Conservation (phyloP, 2,329 filamentous ascomycete genomes). For the Exophiala lecanii-corni region DNA sequence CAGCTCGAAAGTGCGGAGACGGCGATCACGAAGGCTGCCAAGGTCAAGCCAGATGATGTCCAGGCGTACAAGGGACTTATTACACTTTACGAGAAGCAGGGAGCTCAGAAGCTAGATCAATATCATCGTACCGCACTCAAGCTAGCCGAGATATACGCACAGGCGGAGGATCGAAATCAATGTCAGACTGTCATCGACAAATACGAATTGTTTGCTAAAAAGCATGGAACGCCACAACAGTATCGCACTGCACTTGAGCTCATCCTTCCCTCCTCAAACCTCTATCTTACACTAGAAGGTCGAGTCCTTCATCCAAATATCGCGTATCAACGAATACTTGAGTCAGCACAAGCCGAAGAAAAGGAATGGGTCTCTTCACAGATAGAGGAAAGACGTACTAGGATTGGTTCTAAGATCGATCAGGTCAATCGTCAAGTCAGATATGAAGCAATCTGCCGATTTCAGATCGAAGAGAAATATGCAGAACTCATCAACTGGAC, state of each 20-base stretch:
- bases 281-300: constrained; percentile 81
- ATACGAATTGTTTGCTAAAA: constrained; percentile 68
- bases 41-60: constrained; percentile 67
- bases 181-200: constrained; percentile 68
- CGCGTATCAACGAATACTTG: constrained; percentile 76
- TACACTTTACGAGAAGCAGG: constrained; percentile 77
- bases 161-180: constrained; percentile 56
- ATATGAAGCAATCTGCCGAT: constrained; percentile 71
- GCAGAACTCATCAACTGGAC: constrained; percentile 85
- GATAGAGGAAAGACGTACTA: constrained; percentile 81
- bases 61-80: constrained; percentile 89
- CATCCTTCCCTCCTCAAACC: constrained; percentile 70
- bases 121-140: constrained; percentile 70
- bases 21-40: constrained; percentile 68
- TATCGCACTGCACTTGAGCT: constrained; percentile 72
- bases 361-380: constrained; percentile 83
- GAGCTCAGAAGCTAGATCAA: constrained; percentile 60
- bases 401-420: constrained; percentile 75
- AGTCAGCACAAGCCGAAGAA: constrained; percentile 80
- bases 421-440: constrained; percentile 86
- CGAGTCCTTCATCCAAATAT: constrained; percentile 72
- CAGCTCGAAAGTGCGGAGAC: constrained; percentile 68
- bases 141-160: constrained; percentile 69
- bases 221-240: constrained; percentile 66
- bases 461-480: constrained; percentile 75